phyloP scores from a whole-genome alignment of 2,329 filamentous ascomycete species.

The Aspergillus sp. region DNA sequence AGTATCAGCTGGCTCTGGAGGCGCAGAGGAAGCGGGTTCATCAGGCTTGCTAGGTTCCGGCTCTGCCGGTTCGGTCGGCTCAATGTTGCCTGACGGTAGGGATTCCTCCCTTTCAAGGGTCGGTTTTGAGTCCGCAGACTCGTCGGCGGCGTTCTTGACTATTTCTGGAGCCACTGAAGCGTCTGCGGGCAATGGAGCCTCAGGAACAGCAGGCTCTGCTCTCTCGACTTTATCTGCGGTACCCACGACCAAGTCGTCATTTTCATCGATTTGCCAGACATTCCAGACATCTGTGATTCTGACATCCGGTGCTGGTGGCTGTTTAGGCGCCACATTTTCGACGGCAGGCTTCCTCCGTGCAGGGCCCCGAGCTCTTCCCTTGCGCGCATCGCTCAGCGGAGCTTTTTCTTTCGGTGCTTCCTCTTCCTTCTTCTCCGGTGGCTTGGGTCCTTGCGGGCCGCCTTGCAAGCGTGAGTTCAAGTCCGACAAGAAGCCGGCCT shows the following conservation, averaged over 20 bases:
- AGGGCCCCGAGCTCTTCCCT: slow-evolving; percentile 80
- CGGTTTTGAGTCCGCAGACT: slow-evolving; percentile 22
- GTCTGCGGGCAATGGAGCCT: slow-evolving; percentile 6
- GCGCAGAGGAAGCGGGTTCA: slow-evolving; percentile 1
- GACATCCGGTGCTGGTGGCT: slow-evolving; percentile 28
- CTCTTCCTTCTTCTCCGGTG: slow-evolving; percentile 56
- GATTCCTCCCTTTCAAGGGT: slow-evolving; percentile 6
- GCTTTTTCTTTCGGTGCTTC: slow-evolving; percentile 59
- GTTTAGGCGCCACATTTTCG: slow-evolving; percentile 43
- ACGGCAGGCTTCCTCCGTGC: slow-evolving; percentile 60
- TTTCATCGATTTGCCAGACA: slow-evolving; percentile 29
- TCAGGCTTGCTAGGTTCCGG: slow-evolving; percentile 3
- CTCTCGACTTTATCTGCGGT: slow-evolving; percentile 9
- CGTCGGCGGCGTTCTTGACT: slow-evolving; percentile 26
- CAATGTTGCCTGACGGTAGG: slow-evolving; percentile 2
- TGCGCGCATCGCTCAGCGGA: slow-evolving; percentile 80
- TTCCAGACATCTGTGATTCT: slow-evolving; percentile 32
- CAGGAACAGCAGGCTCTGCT: slow-evolving; percentile 4
- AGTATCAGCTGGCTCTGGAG: slow-evolving; percentile 3
- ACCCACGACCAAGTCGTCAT: slow-evolving; percentile 26
- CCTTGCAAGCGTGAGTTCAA: slow-evolving; percentile 80
- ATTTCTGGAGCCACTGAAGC: slow-evolving; percentile 20
- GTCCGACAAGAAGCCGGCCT: slow-evolving; percentile 86
- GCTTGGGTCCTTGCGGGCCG: slow-evolving; percentile 70
- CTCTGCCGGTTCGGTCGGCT: slow-evolving; percentile 1